Base-by-base conservation (phyloP, 2,329 filamentous ascomycete species). In the Seiridium unicorne region DNA sequence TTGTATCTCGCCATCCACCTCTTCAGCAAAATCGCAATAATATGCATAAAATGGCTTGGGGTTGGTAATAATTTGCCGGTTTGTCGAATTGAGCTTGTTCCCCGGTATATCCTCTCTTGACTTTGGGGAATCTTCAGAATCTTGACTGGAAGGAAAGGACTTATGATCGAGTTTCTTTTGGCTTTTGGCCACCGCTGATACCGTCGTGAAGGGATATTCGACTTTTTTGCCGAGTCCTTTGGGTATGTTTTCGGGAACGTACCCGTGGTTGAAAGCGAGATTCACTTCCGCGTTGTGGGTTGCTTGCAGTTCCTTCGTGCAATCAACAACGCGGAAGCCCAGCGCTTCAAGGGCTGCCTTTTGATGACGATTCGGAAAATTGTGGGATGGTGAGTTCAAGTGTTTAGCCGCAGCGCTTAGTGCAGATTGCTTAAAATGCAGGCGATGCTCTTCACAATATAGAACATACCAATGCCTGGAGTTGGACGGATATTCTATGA, bases 321-420 rank as follows among this genome's bases (percentile, higher is more conserved):
- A 78, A 36, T 66, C 74, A 4, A 68, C 35, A 1, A 79, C 70
- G 8, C 64, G 65, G 53, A 74, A 71, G 4, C 76, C 77, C 3
- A 78, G 68, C 1, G 61, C 55, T 46, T 68, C 60, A 2, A 78
- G 62, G 4, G 75, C 75, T 13, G 62, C 55, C 3, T 63, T 62
- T 18, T 68, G 61, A 10, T 69, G 71, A 51, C 73, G 76, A 1
- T 67, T 61, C 35, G 68, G 65, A 35, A 66, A 58, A 6, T 68
- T 68, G 44, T 77, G 76, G 11, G 65, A 56, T 4, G 61, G 60
- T 26, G 72, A 68, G 46, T 68, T 67, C 1, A 79, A 63, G 53
- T 79, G 77, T 58, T 76, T 77, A 0, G 74, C 75, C 1, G 76
- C 76, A 18, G 75, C 77, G 5, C 61, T 57, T 1, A 77, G 59